phyloP scores from a whole-genome alignment of 2,329 filamentous ascomycete species.

The Aspergillus latus region DNA sequence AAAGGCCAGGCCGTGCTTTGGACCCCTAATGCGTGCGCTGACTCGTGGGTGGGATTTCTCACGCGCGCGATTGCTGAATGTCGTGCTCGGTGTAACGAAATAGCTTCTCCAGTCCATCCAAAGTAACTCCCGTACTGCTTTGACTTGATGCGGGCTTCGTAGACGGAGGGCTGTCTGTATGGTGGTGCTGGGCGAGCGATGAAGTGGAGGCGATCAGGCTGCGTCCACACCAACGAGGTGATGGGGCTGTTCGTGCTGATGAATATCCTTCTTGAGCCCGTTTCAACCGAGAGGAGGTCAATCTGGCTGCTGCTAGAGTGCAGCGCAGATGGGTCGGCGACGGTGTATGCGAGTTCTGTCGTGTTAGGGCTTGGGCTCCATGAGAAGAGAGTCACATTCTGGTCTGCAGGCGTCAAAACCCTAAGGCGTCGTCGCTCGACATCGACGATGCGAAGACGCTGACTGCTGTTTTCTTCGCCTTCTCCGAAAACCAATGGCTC shows the following conservation, averaged over 20 bases:
- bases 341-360: neutral
- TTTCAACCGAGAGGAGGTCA: neutral
- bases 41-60: neutral
- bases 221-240: constrained; percentile 1
- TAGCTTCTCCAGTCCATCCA: constrained; percentile 3
- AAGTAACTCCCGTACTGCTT: constrained; percentile 11
- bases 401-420: neutral
- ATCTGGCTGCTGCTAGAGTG: neutral
- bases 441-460: neutral
- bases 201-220: neutral
- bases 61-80: constrained; percentile 1
- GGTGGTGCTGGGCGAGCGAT: constrained; percentile 2
- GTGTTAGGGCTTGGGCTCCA: constrained; percentile 1
- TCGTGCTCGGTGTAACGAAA: neutral
- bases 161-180: constrained; percentile 1
- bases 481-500: neutral
- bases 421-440: neutral
- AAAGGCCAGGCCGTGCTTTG: constrained; percentile 1
- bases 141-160: constrained; percentile 3
- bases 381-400: constrained; percentile 5
- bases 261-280: neutral
- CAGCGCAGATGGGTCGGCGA: neutral
- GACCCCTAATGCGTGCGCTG: neutral
- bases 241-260: neutral
- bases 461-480: neutral